phyloP scores from a whole-genome alignment of 2,329 filamentous ascomycete species.

The Cryphonectria parasitica region DNA sequence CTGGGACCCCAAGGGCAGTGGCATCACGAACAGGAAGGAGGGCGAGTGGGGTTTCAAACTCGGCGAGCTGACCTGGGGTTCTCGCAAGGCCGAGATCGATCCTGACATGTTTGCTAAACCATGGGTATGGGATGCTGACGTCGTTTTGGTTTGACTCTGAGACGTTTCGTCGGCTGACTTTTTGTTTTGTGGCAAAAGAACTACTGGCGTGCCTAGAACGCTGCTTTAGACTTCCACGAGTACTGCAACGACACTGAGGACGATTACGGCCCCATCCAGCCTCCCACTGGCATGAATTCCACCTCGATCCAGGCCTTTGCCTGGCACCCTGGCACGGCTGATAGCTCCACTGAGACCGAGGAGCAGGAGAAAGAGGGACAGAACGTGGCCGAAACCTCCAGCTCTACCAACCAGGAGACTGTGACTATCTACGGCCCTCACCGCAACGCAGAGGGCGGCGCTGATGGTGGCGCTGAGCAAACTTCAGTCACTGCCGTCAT shows the following conservation, averaged over 20 bases:
- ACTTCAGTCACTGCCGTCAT: neutral
- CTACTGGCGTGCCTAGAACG: constrained; percentile 28
- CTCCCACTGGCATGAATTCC: constrained; percentile 5
- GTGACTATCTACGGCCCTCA: constrained; percentile 17
- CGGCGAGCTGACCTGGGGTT: constrained; percentile 25
- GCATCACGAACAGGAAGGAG: constrained; percentile 10
- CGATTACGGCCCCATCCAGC: constrained; percentile 22
- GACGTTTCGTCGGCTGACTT: neutral
- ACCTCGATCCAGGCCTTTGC: neutral
- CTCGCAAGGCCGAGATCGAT: constrained; percentile 25
- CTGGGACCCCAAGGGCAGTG: constrained; percentile 25
- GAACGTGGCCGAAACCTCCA: too few relatives aligned
- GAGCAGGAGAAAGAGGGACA: neutral
- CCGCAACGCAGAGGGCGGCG: neutral
- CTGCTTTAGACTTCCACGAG: constrained; percentile 26
- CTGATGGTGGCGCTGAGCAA: neutral
- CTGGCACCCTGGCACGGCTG: neutral
- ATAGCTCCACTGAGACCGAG: neutral
- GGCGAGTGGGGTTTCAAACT: constrained; percentile 23
- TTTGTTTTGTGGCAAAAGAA: neutral
- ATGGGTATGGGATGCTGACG: constrained; percentile 14
- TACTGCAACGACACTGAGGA: constrained; percentile 23
- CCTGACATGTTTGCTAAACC: constrained; percentile 23
- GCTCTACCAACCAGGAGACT: neutral
- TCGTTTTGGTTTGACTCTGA: neutral